Base-by-base conservation (phyloP, 1,139 yeast genomes). In the Kodamaea ohmeri region DNA sequence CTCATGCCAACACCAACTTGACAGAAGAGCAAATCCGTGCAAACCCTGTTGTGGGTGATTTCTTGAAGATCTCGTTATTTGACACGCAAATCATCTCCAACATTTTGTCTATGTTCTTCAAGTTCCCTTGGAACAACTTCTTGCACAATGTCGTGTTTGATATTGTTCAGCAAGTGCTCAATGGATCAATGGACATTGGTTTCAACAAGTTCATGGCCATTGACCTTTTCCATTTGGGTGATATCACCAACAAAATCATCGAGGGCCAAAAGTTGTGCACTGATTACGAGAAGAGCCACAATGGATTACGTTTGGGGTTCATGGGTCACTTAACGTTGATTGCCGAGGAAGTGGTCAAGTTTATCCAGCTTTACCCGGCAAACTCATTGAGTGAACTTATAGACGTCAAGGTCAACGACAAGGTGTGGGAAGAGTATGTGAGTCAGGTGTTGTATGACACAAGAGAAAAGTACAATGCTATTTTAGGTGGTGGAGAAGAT, bases 121-220 rank as follows among this genome's bases (percentile, higher is more conserved):
- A 76, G 51, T 92, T 89, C 61, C 98, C 98, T 4, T 92, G 99
- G 98, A 92, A 92, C 62, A 92, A 92, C 59, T 92, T 92, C 56
- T 72, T 95, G 63, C 99, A 92, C 63, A 92, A 92, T 55, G 98
- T 94, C 41, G 97, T 92, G 6, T 92, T 92, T 65, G 99, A 92
- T 61, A 87, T 92, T 49, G 95, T 92, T 28, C 99, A 94, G 63
- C 99, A 92, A 61, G 84, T 92, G 11, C 75, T 92, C 56, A 90
- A 89, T 61, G 98, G 97, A 1, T 86, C 96, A 14, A 87, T 92
- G 90, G 95, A 89, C 47, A 84, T 87, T 52, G 76, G 76, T 4
- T 92, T 84, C 67, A 92, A 92, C 65, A 83, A 86, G 52, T 90
- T 83, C 55, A 64, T 92, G 41, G 96, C 96, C 19, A 80, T 87